A percentile compares a stretch with the other conserved stretches of the same genome.
These are phyloP conservation scores for Cicer cuneatum DNA, from an alignment of 306 rosid genomes.

Conservation along the genomic window DNA sequence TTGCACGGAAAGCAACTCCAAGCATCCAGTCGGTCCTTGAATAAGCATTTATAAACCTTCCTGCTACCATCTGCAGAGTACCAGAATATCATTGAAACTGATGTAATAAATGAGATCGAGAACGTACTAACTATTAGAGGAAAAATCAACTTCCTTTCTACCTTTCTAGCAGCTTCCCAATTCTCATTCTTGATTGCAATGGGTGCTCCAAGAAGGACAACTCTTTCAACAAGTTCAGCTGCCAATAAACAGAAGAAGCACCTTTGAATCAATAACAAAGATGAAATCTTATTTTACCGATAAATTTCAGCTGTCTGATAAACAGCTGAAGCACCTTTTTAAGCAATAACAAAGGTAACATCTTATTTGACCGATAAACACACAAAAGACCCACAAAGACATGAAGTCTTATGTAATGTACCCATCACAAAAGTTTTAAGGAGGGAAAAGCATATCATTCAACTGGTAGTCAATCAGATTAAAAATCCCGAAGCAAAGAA, in stretches of 20 bases:
- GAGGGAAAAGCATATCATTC: background rate
- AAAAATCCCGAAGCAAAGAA: constrained; percentile 29
- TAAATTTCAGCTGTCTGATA: constrained; percentile 53
- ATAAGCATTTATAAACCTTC: constrained; percentile 78
- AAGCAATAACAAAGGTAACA: constrained; percentile 13
- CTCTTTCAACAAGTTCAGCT: constrained; percentile 77
- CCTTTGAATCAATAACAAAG: constrained; percentile 27
- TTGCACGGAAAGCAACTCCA: constrained; percentile 71
- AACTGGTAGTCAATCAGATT: constrained; percentile 7
- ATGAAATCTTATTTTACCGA: background rate
- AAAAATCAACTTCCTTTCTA: constrained; percentile 32
- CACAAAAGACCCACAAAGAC: background rate
- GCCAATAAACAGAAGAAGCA: constrained; percentile 41
- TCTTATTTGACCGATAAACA: constrained; percentile 19
- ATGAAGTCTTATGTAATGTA: constrained; percentile 11
- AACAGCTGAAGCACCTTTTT: constrained; percentile 19
- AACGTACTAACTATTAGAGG: background rate
- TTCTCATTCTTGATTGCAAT: constrained; percentile 66
- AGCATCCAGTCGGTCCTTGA: constrained; percentile 72
- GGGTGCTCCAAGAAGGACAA: constrained; percentile 83
- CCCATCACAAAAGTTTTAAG: background rate
- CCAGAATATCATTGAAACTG: constrained; percentile 25
- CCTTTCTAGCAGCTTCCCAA: constrained; percentile 73
- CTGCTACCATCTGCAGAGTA: constrained; percentile 67
- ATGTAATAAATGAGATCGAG: constrained; percentile 15